These are phyloP conservation scores for Oryza meridionalis DNA, from an alignment of 176 grass and related monocot genomes.

Conservation along the genomic window DNA sequence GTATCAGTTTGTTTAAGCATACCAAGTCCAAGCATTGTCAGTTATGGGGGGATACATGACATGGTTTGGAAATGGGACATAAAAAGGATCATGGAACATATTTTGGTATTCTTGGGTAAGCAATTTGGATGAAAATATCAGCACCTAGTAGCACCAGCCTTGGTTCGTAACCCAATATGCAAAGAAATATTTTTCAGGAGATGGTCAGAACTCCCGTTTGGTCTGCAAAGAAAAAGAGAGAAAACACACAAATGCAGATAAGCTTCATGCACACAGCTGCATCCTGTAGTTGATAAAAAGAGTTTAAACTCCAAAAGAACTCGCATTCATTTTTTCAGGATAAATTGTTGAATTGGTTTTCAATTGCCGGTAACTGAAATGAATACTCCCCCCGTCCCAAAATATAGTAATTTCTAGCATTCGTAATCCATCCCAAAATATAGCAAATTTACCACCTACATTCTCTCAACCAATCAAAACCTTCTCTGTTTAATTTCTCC, in stretches of 20 bases:
- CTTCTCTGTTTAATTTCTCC: too few species aligned
- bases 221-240: conserved; percentile 46
- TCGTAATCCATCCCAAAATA: too few species aligned
- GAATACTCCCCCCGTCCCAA: not conserved
- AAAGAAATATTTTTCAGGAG: conserved; percentile 58
- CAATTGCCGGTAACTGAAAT: not conserved
- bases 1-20: not conserved
- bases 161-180: conserved; percentile 52
- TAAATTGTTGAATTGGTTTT: not conserved
- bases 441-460: too few species aligned
- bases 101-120: conserved; percentile 59
- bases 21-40: not conserved
- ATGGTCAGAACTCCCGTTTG: conserved; percentile 45
- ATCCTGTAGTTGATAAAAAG: not conserved
- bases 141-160: conserved; percentile 46
- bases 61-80: conserved; percentile 1
- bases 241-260: conserved; percentile 5
- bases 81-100: conserved; percentile 40
- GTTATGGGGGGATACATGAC: conserved; percentile 13
- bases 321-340: not conserved
- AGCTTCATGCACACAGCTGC: not conserved
- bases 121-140: conserved; percentile 71
- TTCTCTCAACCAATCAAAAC: too few species aligned
- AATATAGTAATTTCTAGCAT: too few species aligned
- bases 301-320: not conserved